A percentile compares a stretch with the other conserved stretches of the same genome.
phyloP scores from a whole-genome alignment of 805 yeast species.

The Suhomyces tanzawaensis region DNA sequence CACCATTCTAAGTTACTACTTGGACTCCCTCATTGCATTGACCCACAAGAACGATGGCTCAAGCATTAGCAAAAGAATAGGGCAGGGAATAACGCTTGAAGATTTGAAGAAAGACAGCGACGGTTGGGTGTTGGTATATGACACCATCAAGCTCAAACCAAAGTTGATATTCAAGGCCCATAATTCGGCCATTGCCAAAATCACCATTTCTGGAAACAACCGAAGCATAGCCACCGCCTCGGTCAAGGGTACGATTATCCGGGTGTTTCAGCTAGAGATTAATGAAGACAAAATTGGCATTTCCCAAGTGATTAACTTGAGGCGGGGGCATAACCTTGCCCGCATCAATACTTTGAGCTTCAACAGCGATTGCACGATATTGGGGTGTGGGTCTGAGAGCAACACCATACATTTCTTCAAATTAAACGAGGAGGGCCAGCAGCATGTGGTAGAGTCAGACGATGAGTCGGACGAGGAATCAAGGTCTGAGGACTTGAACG shows the following conservation, averaged over 20 bases:
- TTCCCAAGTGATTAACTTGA: slow-evolving; percentile 30
- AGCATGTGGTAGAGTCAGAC: slow-evolving; percentile 15
- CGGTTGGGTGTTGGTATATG: slow-evolving; percentile 44
- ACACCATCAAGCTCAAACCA: slow-evolving; percentile 32
- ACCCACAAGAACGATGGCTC: slow-evolving; percentile 20
- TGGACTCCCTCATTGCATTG: slow-evolving; percentile 23
- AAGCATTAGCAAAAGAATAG: slow-evolving; percentile 6
- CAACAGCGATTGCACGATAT: slow-evolving; percentile 28
- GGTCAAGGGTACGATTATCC: slow-evolving; percentile 41
- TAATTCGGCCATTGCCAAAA: slow-evolving; percentile 32
- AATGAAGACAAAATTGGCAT: slow-evolving; percentile 16
- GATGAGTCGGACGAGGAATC: slow-evolving; percentile 19
- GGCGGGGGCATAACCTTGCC: slow-evolving; percentile 42
- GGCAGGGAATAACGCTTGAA: slow-evolving; percentile 17
- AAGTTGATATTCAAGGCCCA: slow-evolving; percentile 40
- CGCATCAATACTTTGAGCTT: slow-evolving; percentile 34
- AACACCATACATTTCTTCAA: slow-evolving; percentile 42
- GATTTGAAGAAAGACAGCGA: slow-evolving; percentile 27
- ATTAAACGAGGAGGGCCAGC: slow-evolving; percentile 12
- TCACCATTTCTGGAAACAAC: slow-evolving; percentile 27
- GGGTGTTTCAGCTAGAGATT: slow-evolving; percentile 28
- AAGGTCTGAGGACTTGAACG: slow-evolving; percentile 39
- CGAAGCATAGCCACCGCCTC: slow-evolving; percentile 40
- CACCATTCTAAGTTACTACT: slow-evolving; percentile 9
- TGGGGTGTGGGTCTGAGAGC: slow-evolving; percentile 41